phyloP scores from a whole-genome alignment of 1,284 basidiomycete genomes.

The Porodaedalea pini region DNA sequence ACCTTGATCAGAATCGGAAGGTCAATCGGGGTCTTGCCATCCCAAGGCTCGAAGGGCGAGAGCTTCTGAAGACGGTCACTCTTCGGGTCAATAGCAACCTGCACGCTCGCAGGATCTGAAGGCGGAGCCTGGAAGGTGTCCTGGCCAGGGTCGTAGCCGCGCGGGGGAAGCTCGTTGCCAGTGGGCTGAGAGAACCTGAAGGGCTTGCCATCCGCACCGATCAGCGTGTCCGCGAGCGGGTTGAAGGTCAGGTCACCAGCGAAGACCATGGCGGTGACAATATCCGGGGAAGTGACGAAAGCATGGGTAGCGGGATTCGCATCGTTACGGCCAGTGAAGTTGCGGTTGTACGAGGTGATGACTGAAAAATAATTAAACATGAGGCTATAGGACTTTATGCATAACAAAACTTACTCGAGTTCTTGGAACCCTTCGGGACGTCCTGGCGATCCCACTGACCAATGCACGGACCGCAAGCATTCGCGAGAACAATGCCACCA shows the following conservation, averaged over 20 bases:
- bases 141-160: constrained; percentile 94
- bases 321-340: constrained; percentile 99
- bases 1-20: constrained; percentile 97
- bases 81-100: constrained; percentile 85
- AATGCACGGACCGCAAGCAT: constrained; percentile 98
- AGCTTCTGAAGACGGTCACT: constrained; percentile 95
- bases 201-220: constrained; percentile 88
- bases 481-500: constrained; percentile 94
- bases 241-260: constrained; percentile 95
- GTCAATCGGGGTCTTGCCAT: constrained; percentile 88
- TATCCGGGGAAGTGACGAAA: constrained; percentile 96
- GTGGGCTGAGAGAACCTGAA: constrained; percentile 95
- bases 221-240: constrained; percentile 90
- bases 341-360: constrained; percentile 99
- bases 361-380: constrained; percentile 41
- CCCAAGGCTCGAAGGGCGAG: constrained; percentile 88
- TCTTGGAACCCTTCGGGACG: constrained; percentile 93
- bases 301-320: constrained; percentile 99
- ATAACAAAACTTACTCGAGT: constrained; percentile 68
- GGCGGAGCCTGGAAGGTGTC: constrained; percentile 98
- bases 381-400: constrained; percentile 15
- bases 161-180: constrained; percentile 90
- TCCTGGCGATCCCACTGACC: constrained; percentile 99
- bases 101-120: constrained; percentile 75
- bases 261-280: constrained; percentile 97